Evolutionary conservation across 345 rosid species (phyloP).

Genomic region (Rhodomyrtus tomentosa): DNA sequence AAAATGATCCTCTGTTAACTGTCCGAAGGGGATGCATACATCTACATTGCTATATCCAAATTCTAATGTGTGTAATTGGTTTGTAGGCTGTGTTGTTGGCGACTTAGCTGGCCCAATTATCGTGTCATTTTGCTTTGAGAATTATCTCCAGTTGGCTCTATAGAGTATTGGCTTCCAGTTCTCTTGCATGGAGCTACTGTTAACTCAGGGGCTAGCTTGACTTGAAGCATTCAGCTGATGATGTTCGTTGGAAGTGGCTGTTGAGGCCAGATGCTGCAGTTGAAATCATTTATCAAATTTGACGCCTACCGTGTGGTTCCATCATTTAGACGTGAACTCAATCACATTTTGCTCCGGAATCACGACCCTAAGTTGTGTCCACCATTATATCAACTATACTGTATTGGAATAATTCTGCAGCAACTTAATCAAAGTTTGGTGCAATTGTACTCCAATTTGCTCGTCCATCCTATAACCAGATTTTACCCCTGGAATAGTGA

Average conservation of each 20-base stretch:
- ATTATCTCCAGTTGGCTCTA: conserved; percentile 10
- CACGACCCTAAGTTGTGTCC: background rate
- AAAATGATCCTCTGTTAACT: background rate
- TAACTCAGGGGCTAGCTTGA: background rate
- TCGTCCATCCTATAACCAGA: background rate
- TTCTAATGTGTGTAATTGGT: background rate
- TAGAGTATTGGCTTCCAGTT: background rate
- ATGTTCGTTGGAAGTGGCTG: background rate
- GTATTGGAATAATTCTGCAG: background rate
- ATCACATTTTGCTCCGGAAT: background rate
- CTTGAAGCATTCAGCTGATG: background rate
- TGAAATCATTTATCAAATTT: background rate
- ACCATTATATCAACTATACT: background rate
- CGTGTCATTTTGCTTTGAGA: conserved; percentile 58
- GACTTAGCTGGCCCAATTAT: conserved; percentile 77
- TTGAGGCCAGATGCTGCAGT: background rate
- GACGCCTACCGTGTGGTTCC: background rate
- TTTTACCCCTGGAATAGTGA: background rate
- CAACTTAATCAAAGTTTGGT: background rate
- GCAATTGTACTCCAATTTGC: background rate
- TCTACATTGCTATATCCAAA: background rate
- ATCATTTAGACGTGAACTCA: background rate
- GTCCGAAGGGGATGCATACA: background rate
- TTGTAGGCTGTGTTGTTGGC: conserved; percentile 72
- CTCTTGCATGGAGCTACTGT: background rate